A percentile compares a stretch with the other conserved stretches of the same genome.
These are phyloP conservation scores for Xylaria sp. DNA, from an alignment of 495 filamentous ascomycete genomes.

Conservation along the genomic window DNA sequence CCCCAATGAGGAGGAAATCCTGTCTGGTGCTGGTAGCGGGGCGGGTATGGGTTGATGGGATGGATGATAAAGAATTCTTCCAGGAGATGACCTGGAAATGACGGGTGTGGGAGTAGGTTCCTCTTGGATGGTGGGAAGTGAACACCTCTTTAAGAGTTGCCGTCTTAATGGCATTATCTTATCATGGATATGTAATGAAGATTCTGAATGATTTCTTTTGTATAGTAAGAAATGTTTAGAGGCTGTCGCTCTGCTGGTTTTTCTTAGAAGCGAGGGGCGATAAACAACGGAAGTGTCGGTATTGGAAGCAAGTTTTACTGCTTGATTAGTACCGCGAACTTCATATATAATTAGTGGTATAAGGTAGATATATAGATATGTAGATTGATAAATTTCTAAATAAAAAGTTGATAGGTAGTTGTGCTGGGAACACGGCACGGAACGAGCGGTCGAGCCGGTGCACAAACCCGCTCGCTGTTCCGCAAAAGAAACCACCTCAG, in stretches of 20 bases:
- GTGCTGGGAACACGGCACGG: background rate
- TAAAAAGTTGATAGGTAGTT: background rate
- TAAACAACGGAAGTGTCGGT: too few species aligned
- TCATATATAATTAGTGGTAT: background rate
- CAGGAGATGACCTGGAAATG: background rate
- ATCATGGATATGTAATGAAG: too few species aligned
- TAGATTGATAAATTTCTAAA: too few species aligned
- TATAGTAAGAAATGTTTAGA: background rate
- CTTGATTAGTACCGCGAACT: background rate
- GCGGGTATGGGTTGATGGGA: background rate
- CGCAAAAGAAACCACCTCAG: background rate
- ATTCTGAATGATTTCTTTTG: too few species aligned
- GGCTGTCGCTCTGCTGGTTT: background rate
- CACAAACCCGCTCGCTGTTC: background rate
- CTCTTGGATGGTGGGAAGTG: background rate
- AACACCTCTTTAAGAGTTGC: background rate
- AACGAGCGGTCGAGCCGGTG: background rate
- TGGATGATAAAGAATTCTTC: background rate
- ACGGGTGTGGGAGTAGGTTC: background rate
- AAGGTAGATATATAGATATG: background rate
- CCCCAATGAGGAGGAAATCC: background rate
- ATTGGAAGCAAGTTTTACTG: background rate
- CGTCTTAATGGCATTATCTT: background rate
- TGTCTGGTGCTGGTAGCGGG: background rate
- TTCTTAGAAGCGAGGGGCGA: too few species aligned